These are phyloP conservation scores for Cyclostephanos tholiformis DNA, from an alignment of 108 stramenopile genomes.

Conservation along the genomic window DNA sequence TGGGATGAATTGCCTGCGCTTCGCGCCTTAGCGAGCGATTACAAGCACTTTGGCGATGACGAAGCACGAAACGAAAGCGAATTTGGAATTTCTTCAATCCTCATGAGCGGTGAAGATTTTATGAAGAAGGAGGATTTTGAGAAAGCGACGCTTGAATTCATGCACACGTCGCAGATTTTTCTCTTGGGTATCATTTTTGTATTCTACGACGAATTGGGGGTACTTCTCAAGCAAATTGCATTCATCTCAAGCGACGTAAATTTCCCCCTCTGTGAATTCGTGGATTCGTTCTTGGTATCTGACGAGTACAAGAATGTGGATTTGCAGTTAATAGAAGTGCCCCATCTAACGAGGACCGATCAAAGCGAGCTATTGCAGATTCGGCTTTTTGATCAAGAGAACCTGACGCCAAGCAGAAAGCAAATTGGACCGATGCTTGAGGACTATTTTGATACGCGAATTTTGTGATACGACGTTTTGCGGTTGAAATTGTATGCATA, in stretches of 20 bases:
- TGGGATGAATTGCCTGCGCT: conserved; percentile 59
- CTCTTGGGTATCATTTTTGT: conserved; percentile 64
- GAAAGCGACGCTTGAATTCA: conserved; percentile 37
- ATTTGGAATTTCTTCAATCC: conserved; percentile 77
- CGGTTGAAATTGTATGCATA: too few relatives aligned
- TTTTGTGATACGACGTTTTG: neutral
- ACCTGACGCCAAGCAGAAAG: conserved; percentile 71
- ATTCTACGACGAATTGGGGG: conserved; percentile 32
- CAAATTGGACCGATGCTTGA: conserved; percentile 77
- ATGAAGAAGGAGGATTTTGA: conserved; percentile 39
- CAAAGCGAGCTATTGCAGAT: conserved; percentile 24
- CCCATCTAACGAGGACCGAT: neutral
- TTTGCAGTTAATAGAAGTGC: conserved; percentile 21
- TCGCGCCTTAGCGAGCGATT: conserved; percentile 72
- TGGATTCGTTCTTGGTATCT: conserved; percentile 17
- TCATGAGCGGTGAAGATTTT: conserved; percentile 58
- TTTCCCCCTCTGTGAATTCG: conserved; percentile 5
- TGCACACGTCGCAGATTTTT: conserved; percentile 39
- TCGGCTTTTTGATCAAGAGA: conserved; percentile 59
- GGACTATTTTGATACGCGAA: conserved; percentile 26
- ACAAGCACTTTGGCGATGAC: conserved; percentile 56
- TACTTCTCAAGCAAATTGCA: conserved; percentile 34
- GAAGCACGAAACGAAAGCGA: conserved; percentile 1
- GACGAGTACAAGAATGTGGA: conserved; percentile 14
- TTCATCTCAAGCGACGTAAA: conserved; percentile 22